Conservation (phyloP, 345 rosid species). For the Mercurialis annua region DNA sequence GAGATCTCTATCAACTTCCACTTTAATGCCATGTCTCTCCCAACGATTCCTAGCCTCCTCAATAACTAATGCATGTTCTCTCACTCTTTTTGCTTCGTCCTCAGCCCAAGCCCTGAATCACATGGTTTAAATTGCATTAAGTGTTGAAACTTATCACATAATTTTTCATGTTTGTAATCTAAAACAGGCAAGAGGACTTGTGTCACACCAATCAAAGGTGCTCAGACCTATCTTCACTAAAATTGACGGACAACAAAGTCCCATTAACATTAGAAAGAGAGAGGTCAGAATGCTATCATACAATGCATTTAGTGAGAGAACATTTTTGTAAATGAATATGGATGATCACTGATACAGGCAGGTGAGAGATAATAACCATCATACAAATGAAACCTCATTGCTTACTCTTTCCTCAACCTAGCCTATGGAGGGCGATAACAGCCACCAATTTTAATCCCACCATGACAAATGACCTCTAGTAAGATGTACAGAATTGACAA, state of each 20-base stretch:
- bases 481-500: too few relatives aligned
- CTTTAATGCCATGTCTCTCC: conserved; percentile 82
- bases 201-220: neutral
- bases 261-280: neutral
- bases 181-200: neutral
- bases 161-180: neutral
- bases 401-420: neutral
- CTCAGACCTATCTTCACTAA: neutral
- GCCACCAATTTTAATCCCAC: too few relatives aligned
- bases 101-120: conserved; percentile 84
- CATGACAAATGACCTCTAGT: too few relatives aligned
- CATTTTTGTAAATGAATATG: neutral
- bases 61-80: conserved; percentile 69
- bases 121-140: neutral
- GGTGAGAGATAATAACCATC: neutral
- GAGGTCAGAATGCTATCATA: neutral
- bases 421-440: neutral
- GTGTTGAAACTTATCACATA: neutral
- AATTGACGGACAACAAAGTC: neutral
- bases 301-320: neutral
- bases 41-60: conserved; percentile 87
- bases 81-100: conserved; percentile 87
- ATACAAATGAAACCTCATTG: neutral
- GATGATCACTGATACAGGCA: neutral
- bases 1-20: conserved; percentile 72